Evolutionary conservation across 768 basidiomycete species (phyloP).

Genomic region (Clathrus columnatus): DNA sequence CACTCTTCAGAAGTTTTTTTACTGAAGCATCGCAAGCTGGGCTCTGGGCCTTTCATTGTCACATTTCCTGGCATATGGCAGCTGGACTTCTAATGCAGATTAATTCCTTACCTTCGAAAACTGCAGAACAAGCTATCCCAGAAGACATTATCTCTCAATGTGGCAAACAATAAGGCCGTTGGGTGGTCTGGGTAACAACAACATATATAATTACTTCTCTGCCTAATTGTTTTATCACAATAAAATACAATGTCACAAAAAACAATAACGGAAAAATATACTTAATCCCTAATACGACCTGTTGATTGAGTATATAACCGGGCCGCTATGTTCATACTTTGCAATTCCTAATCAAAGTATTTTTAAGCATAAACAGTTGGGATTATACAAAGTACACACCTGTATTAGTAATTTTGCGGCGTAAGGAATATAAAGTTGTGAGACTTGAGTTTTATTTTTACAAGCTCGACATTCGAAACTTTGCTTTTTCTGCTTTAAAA

Average conservation of each 20-base stretch:
- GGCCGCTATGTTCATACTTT: slow-evolving; percentile 92
- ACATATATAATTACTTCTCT: background rate
- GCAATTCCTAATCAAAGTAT: slow-evolving; percentile 55
- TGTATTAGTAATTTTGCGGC: slow-evolving; percentile 96
- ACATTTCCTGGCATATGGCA: slow-evolving; percentile 30
- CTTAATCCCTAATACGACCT: slow-evolving; percentile 66
- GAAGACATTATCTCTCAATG: slow-evolving; percentile 28
- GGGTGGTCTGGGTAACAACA: background rate
- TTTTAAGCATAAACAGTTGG: background rate
- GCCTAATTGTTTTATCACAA: slow-evolving; percentile 18
- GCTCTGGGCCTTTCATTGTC: slow-evolving; percentile 39
- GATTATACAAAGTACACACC: slow-evolving; percentile 32
- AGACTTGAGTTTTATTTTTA: slow-evolving; percentile 93
- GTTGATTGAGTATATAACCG: slow-evolving; percentile 82
- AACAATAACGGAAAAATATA: slow-evolving; percentile 4
- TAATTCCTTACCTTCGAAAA: slow-evolving; percentile 27
- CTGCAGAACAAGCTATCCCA: slow-evolving; percentile 27
- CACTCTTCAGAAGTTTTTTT: background rate
- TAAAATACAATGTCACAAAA: slow-evolving; percentile 24
- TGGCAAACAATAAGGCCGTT: background rate
- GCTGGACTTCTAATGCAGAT: slow-evolving; percentile 33
- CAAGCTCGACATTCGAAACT: slow-evolving; percentile 97
- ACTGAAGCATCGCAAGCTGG: slow-evolving; percentile 18
- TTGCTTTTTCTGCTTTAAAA: slow-evolving; percentile 74
- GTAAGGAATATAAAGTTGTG: slow-evolving; percentile 89